Evolutionary conservation across 352 stramenopile species (phyloP), one percentile per base, ranked within the genome.

Genomic region (Pythium brachiatum): DNA sequence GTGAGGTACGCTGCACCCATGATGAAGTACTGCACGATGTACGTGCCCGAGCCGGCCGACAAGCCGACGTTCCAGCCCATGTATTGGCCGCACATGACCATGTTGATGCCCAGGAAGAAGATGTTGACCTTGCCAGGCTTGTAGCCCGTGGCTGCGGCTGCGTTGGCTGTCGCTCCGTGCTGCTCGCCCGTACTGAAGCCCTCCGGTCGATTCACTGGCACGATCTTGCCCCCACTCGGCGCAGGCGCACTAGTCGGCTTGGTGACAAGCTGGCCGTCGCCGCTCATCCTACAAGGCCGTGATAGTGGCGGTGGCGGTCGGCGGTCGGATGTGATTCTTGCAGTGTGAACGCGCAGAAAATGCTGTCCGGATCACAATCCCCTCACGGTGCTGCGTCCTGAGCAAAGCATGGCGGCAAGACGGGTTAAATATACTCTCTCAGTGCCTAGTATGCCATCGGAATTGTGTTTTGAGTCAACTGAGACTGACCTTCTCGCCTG

Each of bases 61-160:
- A 68, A 38, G 2, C 46, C 63, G 31, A 57, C 16, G 43, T 70
- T 74, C 68, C 68, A 74, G 43, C 62, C 55, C 34, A 55, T 64
- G 48, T 54, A 65, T 6, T 74, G 57, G 9, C 68, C 68, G n/a
- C 16, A 27, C 4, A 70, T 52, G 29, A 47, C 48, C 11, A 52
- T 60, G 13, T 56, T 58, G 31, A 72, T 58, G 1, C 65, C 62
- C 1, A 68, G 32, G 23, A 67, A 57, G 41, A 44, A 67, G 21
- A 67, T 41, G 52, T 61, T 44, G 51, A 61, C 3, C 20, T 38
- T 53, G 20, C 38, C 23, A 9, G 58, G 58, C 34, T 50, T 60
- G 41, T 65, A 60, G 1, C 53, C 25, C 36, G 31, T n/a, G 36
- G 9, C 23, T 39, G 36, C 11, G 27, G 16, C 12, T 5, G 7